Percentiles rank a stretch among this genome's conserved stretches.
Evolutionary conservation across 1,139 yeast species (phyloP).

Genomic region (Spathaspora jeffriesii): DNA sequence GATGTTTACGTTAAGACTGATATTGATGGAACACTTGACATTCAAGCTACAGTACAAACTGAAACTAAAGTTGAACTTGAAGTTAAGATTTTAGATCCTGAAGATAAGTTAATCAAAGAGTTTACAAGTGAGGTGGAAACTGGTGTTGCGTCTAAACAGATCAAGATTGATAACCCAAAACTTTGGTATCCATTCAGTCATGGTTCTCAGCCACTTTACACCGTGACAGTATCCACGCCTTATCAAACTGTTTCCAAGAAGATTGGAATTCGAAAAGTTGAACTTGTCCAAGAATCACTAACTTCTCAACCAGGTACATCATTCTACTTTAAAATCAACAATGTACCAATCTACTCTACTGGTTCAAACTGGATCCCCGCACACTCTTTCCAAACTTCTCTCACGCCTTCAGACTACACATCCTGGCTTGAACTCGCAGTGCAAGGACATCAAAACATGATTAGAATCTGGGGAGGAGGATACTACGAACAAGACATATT

Average conservation of each 20-base stretch:
- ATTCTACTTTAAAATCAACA: slow-evolving; percentile 43
- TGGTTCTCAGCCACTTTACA: slow-evolving; percentile 37
- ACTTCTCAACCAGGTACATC: slow-evolving; percentile 29
- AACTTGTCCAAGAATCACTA: slow-evolving; percentile 37
- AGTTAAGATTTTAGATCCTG: slow-evolving; percentile 4
- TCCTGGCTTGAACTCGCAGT: slow-evolving; percentile 31
- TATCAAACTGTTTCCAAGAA: slow-evolving; percentile 10
- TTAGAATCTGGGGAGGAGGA: slow-evolving; percentile 55
- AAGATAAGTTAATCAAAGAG: slow-evolving; percentile 3
- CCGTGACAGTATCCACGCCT: slow-evolving; percentile 16
- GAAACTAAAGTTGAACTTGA: slow-evolving; percentile 6
- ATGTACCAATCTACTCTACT: slow-evolving; percentile 31
- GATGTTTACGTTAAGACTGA: slow-evolving; percentile 22
- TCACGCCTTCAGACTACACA: slow-evolving; percentile 30
- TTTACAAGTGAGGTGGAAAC: background rate
- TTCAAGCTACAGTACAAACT: background rate
- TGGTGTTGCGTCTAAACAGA: slow-evolving; percentile 6
- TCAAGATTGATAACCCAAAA: slow-evolving; percentile 19
- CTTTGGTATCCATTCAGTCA: slow-evolving; percentile 45
- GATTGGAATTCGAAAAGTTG: slow-evolving; percentile 38
- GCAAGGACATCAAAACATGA: slow-evolving; percentile 43
- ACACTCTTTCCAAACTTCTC: slow-evolving; percentile 34
- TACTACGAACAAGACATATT: slow-evolving; percentile 40
- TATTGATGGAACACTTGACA: slow-evolving; percentile 16
- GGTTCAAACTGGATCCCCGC: slow-evolving; percentile 55